Evolutionary conservation across 495 filamentous ascomycete genomes (phyloP), one percentile per base, ranked within the genome.

Genomic region (Tuber brumale): DNA sequence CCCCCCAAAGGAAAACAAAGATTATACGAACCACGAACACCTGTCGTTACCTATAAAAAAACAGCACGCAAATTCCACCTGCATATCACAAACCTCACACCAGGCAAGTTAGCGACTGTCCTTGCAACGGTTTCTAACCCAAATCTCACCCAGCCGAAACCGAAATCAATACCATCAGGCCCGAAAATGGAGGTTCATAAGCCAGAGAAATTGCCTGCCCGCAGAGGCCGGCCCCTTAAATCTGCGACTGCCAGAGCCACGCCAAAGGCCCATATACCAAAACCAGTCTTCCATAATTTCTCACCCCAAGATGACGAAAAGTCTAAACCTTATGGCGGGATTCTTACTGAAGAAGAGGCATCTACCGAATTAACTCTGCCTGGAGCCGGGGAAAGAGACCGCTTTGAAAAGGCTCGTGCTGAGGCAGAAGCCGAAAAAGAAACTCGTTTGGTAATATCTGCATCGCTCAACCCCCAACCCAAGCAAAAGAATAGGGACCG

Each of bases 281-380:
- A 66, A 35, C 57, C 57, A 66, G 16, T 66, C 57, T 66, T 66
- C 27, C 57, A 66, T 19, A 66, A 66, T 66, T 35, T 35, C 57
- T 66, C 57, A 14, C 57, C 57, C n/a, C 82, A 97, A 75, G 90
- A 89, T 45, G 95, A 98, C 77, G 94, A 97, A 79, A 97, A 96
- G 82, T 91, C 91, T 23, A 99, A 97, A 83, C 95, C 96, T 3
- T 99, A 98, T 81, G 96, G 95, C 69, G 95, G 95, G 14, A 97
- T 98, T 66, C 85, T 99, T 51, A 91, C 88, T 3, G 94, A 97
- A 84, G 87, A 89, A 16, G 95, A 99, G 82, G 94, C 95, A 2
- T 94, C 97, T 80, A 99, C 96, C 0, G 89, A 91, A 1, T 92
- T 91, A 79, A 97, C 95, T 1, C 87, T 97, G 69, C 96, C 95